These are phyloP conservation scores for Endocalyx cinctus DNA, from an alignment of 2,329 filamentous ascomycete species.

Conservation along the genomic window DNA sequence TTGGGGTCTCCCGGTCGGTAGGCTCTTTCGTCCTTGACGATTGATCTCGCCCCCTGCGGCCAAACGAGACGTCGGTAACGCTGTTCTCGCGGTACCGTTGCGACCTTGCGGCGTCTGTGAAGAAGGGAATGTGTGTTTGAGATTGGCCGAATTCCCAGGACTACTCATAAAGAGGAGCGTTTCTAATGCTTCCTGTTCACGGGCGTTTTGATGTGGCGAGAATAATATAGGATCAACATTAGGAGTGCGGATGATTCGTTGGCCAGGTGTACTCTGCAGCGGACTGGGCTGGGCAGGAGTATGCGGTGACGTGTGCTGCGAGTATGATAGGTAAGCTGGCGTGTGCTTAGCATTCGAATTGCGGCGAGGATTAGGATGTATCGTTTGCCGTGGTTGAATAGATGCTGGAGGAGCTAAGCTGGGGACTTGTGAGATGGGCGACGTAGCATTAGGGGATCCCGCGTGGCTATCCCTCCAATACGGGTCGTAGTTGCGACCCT, in stretches of 20 bases:
- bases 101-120: conserved; percentile 31
- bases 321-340: conserved; percentile 45
- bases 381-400: conserved; percentile 44
- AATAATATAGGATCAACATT: conserved; percentile 53
- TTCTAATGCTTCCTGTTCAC: conserved; percentile 79
- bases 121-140: conserved; percentile 51
- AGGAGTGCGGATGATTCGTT: conserved; percentile 30
- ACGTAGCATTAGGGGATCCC: conserved; percentile 34
- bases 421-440: conserved; percentile 30
- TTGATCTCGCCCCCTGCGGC: conserved; percentile 16
- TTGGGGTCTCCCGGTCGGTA: conserved; percentile 44
- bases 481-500: conserved; percentile 35
- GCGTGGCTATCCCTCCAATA: conserved; percentile 40
- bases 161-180: conserved; percentile 78
- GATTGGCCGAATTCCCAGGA: conserved; percentile 64
- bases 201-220: conserved; percentile 63
- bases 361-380: conserved; percentile 39
- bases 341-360: conserved; percentile 47
- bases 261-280: conserved; percentile 32
- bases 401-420: conserved; percentile 49
- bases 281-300: conserved; percentile 37
- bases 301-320: conserved; percentile 42
- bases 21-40: conserved; percentile 42
- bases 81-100: conserved; percentile 28
- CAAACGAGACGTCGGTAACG: conserved; percentile 39